A percentile compares a stretch with the other conserved stretches of the same genome.
Conservation (phyloP, 2,329 filamentous ascomycete genomes). For the Hypoxylon sp. region DNA sequence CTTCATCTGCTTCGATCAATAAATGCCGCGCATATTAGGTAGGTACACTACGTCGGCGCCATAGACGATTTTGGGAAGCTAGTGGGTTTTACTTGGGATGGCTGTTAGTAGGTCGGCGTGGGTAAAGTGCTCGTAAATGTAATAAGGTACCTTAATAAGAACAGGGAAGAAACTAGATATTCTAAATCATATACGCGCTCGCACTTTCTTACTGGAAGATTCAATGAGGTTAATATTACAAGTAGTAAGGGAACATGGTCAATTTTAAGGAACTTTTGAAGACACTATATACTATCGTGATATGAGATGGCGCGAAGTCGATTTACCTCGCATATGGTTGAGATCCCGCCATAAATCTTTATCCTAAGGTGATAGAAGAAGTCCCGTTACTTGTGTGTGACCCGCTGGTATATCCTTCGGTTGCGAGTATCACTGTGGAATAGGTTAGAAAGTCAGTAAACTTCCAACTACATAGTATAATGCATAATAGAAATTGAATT, state of each 20-base stretch:
- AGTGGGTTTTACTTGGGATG: too few relatives aligned
- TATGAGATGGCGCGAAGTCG: neutral
- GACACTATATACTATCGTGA: neutral
- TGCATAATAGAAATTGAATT: neutral
- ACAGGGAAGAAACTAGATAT: too few relatives aligned
- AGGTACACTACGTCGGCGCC: too few relatives aligned
- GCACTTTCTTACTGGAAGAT: too few relatives aligned
- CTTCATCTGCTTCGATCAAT: too few relatives aligned
- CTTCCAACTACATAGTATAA: neutral
- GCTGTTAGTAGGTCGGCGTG: too few relatives aligned
- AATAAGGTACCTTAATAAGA: too few relatives aligned
- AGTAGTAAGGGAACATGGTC: neutral
- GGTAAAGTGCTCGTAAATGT: too few relatives aligned
- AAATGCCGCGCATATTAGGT: too few relatives aligned
- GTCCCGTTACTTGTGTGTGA: slow-evolving; percentile 46
- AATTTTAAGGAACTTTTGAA: neutral
- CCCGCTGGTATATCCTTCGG: slow-evolving; percentile 50
- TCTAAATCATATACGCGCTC: too few relatives aligned
- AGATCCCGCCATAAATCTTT: neutral
- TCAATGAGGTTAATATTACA: neutral
- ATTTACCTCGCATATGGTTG: neutral
- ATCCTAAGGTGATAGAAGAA: slow-evolving; percentile 46
- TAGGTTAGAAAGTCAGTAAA: neutral
- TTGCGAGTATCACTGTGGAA: slow-evolving; percentile 48
- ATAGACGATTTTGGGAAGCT: too few relatives aligned